phyloP scores from a whole-genome alignment of 1,284 basidiomycete species.

The Meripilus lineatus region DNA sequence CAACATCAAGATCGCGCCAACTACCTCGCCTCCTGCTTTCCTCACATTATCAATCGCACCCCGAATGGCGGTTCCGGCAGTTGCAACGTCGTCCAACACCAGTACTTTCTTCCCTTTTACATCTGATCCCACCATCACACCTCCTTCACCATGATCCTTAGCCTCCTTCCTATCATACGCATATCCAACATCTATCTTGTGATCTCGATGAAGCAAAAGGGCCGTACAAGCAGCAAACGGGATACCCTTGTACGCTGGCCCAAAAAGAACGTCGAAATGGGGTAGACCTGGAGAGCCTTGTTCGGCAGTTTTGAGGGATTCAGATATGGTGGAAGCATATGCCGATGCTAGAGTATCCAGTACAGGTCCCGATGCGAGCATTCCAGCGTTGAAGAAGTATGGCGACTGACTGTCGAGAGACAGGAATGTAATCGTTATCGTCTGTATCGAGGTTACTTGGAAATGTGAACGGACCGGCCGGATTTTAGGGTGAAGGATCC shows the following conservation, averaged over 20 bases:
- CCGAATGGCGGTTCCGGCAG: conserved; percentile 89
- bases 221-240: conserved; percentile 88
- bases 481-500: conserved; percentile 92
- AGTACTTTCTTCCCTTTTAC: conserved; percentile 80
- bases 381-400: conserved; percentile 96
- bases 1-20: conserved; percentile 88
- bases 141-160: conserved; percentile 98
- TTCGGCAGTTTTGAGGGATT: conserved; percentile 32
- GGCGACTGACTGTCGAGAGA: conserved; percentile 67
- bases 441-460: not conserved
- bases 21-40: conserved; percentile 69
- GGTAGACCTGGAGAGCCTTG: conserved; percentile 42
- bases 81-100: conserved; percentile 96
- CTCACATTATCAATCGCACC: conserved; percentile 73
- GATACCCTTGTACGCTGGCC: conserved; percentile 98
- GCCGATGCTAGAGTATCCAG: conserved; percentile 80
- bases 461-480: conserved; percentile 63
- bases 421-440: not conserved
- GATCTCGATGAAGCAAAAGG: conserved; percentile 66
- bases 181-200: conserved; percentile 71
- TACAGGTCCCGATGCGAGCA: conserved; percentile 82
- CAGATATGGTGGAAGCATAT: conserved; percentile 77
- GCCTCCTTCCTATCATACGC: conserved; percentile 95
- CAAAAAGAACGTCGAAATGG: conserved; percentile 88
- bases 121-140: conserved; percentile 82